phyloP scores from a whole-genome alignment of 176 grass and related monocot genomes.

The Paspalum notatum region DNA sequence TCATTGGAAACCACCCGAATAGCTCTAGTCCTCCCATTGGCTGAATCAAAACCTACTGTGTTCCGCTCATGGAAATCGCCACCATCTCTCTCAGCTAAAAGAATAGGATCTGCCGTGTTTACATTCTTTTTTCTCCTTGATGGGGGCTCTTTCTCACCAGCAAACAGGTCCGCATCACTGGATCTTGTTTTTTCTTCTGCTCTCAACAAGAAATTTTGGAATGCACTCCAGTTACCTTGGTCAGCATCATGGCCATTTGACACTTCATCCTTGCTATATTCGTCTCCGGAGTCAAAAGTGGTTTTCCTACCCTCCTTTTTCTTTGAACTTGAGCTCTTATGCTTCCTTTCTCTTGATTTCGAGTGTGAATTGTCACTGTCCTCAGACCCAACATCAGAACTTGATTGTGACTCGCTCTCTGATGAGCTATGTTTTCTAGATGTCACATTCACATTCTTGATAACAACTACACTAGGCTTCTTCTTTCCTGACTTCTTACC shows the following conservation, averaged over 20 bases:
- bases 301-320: constrained; percentile 61
- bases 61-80: constrained; percentile 47
- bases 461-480: constrained; percentile 77
- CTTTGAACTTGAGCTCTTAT: constrained; percentile 68
- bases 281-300: constrained; percentile 53
- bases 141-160: constrained; percentile 61
- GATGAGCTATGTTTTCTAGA: constrained; percentile 72
- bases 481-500: constrained; percentile 70
- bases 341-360: constrained; percentile 58
- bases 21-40: constrained; percentile 65
- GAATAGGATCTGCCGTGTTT: constrained; percentile 62
- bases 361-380: constrained; percentile 55
- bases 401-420: constrained; percentile 62
- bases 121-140: constrained; percentile 55
- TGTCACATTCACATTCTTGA: constrained; percentile 86
- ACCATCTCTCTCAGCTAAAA: constrained; percentile 64
- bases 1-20: constrained; percentile 62
- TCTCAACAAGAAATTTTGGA: constrained; percentile 87
- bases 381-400: constrained; percentile 58
- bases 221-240: constrained; percentile 89
- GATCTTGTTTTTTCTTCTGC: constrained; percentile 77
- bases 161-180: constrained; percentile 67
- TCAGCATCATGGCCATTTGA: constrained; percentile 54
- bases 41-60: constrained; percentile 60
- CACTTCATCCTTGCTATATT: constrained; percentile 51